These are phyloP conservation scores for Xylaria sp. DNA, from an alignment of 2,329 filamentous ascomycete genomes.

Conservation along the genomic window DNA sequence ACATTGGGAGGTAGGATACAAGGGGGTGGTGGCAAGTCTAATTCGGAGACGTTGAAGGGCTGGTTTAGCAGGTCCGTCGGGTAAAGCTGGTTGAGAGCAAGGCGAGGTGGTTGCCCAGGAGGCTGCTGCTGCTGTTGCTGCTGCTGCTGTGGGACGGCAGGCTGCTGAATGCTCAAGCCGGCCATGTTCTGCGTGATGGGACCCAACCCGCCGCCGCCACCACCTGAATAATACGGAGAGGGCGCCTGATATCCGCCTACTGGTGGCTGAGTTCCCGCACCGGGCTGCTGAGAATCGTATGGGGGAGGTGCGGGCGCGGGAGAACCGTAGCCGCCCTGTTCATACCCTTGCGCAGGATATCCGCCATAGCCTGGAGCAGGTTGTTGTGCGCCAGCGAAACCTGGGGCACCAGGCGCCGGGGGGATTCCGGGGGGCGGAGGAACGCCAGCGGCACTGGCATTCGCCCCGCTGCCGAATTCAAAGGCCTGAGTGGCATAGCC, in stretches of 20 bases:
- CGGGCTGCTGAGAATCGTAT: slow-evolving; percentile 52
- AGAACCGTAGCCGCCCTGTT: slow-evolving; percentile 41
- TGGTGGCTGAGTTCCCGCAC: slow-evolving; percentile 48
- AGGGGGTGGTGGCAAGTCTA: slow-evolving; percentile 88
- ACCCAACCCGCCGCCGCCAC: slow-evolving; percentile 62
- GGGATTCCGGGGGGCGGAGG: slow-evolving; percentile 48
- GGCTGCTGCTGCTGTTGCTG: slow-evolving; percentile 58
- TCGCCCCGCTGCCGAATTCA: slow-evolving; percentile 87
- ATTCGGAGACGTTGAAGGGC: slow-evolving; percentile 90
- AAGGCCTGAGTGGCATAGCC: slow-evolving; percentile 94
- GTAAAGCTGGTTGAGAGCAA: slow-evolving; percentile 82
- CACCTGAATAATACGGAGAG: slow-evolving; percentile 67
- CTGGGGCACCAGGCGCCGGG: slow-evolving; percentile 45
- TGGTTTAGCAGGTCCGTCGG: slow-evolving; percentile 90
- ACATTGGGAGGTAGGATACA: slow-evolving; percentile 93
- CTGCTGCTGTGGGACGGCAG: slow-evolving; percentile 55
- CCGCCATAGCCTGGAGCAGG: slow-evolving; percentile 60
- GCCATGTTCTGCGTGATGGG: slow-evolving; percentile 85
- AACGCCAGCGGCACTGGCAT: slow-evolving; percentile 61
- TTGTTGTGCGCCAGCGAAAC: slow-evolving; percentile 46
- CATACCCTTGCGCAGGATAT: slow-evolving; percentile 57
- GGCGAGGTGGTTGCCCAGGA: slow-evolving; percentile 55
- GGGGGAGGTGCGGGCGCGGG: slow-evolving; percentile 42
- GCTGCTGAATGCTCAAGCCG: slow-evolving; percentile 76
- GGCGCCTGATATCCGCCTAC: slow-evolving; percentile 71